Evolutionary conservation across 495 filamentous ascomycete species (phyloP), one percentile per base, ranked within the genome.

Genomic region (Penicillium simplicissimum): DNA sequence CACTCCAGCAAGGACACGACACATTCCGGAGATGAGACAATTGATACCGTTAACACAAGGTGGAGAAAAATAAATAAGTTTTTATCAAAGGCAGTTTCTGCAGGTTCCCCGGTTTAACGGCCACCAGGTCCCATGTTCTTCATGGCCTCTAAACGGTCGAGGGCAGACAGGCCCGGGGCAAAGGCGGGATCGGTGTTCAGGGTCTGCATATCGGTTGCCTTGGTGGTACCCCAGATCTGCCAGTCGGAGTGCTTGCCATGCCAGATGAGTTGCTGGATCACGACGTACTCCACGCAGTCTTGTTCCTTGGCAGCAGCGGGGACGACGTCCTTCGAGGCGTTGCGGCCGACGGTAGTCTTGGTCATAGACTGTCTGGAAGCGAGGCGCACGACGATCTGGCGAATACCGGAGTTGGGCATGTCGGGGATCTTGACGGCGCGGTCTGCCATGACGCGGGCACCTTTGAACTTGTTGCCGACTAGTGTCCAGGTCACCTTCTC

Each of bases 331-430:
- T 49, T 21, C 4, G 57, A 15, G 17, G 49, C 33, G 13, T 45
- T 43, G 4, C 49, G 17, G 8, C n/a, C 40, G 28, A 11, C 14
- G 25, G 14, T 64, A 36, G 38, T 52, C 38, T 74, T 78, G 40
- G 65, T 63, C 28, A 74, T 77, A 14, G 71, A 67, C 78, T 97
- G 93, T 65, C 81, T 70, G 60, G 86, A 90, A 8, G 80, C 76
- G 53, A 97, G 85, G 65, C 83, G 81, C 34, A 97, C 83, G 14
- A 94, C 81, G 19, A 84, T 86, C 76, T 97, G 93, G 38, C 88
- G 82, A 8, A 90, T 58, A 19, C 75, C 78, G 35, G 79, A 73
- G 25, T 81, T 77, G 10, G 79, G 66, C 3, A 80, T 42, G 23
- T 77, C 75, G 17, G 81, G 81, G n/a, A 88, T 67, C 40, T 77